Conservation (phyloP, 2,329 filamentous ascomycete genomes). For the Ilyonectria sp. region DNA sequence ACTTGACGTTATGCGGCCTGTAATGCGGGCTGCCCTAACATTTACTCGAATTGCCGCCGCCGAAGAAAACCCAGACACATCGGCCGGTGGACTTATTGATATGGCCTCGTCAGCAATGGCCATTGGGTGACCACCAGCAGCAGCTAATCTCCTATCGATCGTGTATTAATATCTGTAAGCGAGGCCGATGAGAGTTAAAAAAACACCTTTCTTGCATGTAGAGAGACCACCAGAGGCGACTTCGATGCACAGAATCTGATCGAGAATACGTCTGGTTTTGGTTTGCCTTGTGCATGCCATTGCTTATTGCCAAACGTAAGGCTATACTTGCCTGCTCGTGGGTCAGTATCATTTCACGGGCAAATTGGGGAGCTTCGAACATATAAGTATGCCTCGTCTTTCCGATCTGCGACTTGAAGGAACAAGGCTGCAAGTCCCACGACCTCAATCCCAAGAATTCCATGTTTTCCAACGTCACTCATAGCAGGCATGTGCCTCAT, state of each 20-base stretch:
- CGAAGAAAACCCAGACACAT: conserved; percentile 29
- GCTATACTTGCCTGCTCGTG: conserved; percentile 31
- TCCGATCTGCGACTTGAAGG: conserved; percentile 35
- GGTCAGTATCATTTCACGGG: not conserved
- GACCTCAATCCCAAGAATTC: conserved; percentile 29
- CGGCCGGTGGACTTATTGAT: conserved; percentile 24
- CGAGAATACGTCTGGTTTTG: conserved; percentile 17
- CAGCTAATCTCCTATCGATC: conserved; percentile 31
- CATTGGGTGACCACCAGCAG: conserved; percentile 33
- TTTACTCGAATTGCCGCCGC: conserved; percentile 35
- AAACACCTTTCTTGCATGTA: conserved; percentile 37
- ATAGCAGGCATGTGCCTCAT: conserved; percentile 31
- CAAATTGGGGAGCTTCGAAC: conserved; percentile 1
- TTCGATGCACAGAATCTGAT: conserved; percentile 33
- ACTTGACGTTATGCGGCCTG: conserved; percentile 34
- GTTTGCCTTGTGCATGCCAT: conserved; percentile 23
- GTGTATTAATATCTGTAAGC: not conserved
- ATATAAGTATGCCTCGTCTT: conserved; percentile 37
- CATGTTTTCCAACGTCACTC: conserved; percentile 28
- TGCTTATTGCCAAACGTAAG: conserved; percentile 24
- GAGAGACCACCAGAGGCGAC: conserved; percentile 34
- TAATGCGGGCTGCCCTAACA: conserved; percentile 30
- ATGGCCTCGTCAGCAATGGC: conserved; percentile 31
- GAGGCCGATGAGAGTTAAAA: not conserved
- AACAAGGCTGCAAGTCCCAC: conserved; percentile 33